Conservation (phyloP, 31 red algal genomes). For the Porphyra umbilicalis region DNA sequence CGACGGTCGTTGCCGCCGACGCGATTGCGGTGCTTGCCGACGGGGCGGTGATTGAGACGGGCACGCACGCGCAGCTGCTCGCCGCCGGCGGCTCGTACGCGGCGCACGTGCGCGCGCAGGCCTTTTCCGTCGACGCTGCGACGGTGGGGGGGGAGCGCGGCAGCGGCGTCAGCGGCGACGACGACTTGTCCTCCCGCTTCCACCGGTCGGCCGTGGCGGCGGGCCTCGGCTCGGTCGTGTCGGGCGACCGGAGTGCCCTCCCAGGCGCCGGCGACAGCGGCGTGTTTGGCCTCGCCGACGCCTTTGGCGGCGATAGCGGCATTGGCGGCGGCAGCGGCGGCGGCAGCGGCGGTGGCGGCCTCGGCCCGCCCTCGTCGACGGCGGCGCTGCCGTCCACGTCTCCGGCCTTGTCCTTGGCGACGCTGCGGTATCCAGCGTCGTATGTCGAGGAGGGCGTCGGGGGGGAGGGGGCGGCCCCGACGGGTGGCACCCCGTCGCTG, state of each 20-base stretch:
- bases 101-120: conserved; percentile 49
- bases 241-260: no score
- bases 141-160: not conserved
- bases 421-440: not conserved
- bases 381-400: not conserved
- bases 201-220: no score
- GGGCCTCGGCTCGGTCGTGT: no score
- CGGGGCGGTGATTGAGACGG: conserved; percentile 68
- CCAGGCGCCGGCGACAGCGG: no score
- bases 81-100: conserved; percentile 49
- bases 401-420: not conserved
- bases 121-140: not conserved
- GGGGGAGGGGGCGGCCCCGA: not conserved
- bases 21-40: conserved; percentile 68
- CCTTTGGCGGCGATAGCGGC: not conserved
- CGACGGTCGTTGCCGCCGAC: conserved; percentile 75
- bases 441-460: not conserved
- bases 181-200: no score
- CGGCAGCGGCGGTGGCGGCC: not conserved
- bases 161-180: not conserved
- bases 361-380: not conserved
- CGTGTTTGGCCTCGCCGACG: no score
- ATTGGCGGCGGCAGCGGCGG: not conserved
- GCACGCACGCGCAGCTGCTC: conserved; percentile 73
- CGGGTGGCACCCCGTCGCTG: not conserved